Percentiles rank a stretch among this genome's conserved stretches.
Evolutionary conservation across 2,329 filamentous ascomycete species (phyloP).

Genomic region (Ophiostoma sp.): DNA sequence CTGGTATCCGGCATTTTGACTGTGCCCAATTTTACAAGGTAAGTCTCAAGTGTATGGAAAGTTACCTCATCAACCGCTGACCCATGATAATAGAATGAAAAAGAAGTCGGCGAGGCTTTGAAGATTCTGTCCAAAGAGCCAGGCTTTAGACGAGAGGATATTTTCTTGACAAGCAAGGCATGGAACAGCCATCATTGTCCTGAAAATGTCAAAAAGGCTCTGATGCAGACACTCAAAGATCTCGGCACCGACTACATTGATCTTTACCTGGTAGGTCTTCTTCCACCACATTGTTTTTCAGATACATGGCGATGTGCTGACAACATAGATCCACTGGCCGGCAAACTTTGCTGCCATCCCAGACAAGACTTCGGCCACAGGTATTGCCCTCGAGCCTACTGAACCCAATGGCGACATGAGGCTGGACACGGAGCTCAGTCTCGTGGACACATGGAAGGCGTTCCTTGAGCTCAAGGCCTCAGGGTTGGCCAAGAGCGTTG

Average conservation of each 20-base stretch:
- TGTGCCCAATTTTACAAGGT: constrained; percentile 6
- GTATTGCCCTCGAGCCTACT: background rate
- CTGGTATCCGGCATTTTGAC: constrained; percentile 2
- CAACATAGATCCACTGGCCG: background rate
- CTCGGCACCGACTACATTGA: constrained; percentile 9
- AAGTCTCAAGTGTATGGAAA: too few relatives aligned
- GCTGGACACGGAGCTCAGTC: background rate
- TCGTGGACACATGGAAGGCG: constrained; percentile 3
- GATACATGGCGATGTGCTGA: too few relatives aligned
- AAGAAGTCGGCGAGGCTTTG: background rate
- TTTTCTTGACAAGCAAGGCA: background rate
- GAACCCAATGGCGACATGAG: background rate
- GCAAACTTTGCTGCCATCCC: background rate
- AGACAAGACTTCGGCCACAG: background rate
- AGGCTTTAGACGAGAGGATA: background rate
- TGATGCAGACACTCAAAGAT: background rate
- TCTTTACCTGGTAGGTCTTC: background rate
- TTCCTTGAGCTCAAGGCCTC: background rate
- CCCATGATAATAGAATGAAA: background rate
- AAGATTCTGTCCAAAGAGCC: background rate
- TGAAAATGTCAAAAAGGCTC: constrained; percentile 1
- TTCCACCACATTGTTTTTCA: background rate
- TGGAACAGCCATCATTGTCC: background rate
- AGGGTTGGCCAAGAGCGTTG: background rate
- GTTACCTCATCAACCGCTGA: too few relatives aligned